phyloP scores from a whole-genome alignment of 305 asterid genomes.

The Nicotiana rustica region DNA sequence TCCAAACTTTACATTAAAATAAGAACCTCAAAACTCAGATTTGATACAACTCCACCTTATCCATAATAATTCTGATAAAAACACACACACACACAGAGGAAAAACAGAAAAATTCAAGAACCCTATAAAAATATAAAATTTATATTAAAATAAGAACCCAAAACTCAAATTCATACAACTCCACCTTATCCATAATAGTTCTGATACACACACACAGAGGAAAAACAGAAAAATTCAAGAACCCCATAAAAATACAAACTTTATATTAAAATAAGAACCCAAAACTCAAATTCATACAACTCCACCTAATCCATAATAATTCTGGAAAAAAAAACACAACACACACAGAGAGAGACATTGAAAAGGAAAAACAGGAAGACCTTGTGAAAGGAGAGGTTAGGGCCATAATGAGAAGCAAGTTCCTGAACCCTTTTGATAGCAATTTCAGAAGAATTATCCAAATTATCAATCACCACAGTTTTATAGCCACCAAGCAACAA shows the following conservation, averaged over 20 bases:
- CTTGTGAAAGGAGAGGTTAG: constrained; percentile 78
- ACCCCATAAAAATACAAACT: constrained; percentile 24
- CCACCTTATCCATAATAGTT: background rate
- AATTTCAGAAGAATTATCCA: constrained; percentile 82
- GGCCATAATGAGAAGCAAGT: constrained; percentile 70
- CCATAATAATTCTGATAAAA: background rate
- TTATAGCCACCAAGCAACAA: constrained; percentile 73
- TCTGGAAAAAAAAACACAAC: background rate
- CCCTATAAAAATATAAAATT: constrained; percentile 24
- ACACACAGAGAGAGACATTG: background rate
- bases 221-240: background rate
- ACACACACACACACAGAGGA: background rate
- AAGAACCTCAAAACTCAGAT: background rate
- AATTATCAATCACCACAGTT: constrained; percentile 81
- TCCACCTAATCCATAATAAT: background rate
- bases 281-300: constrained; percentile 31
- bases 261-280: constrained; percentile 28
- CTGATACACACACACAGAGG: background rate
- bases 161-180: constrained; percentile 32
- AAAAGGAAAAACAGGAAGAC: constrained; percentile 38
- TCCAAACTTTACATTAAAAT: constrained; percentile 30
- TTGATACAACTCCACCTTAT: background rate
- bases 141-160: constrained; percentile 27
- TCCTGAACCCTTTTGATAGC: constrained; percentile 74
- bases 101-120: background rate